These are phyloP conservation scores for Rhododendron ovatum DNA, from an alignment of 148 eudicot species.

Conservation along the genomic window DNA sequence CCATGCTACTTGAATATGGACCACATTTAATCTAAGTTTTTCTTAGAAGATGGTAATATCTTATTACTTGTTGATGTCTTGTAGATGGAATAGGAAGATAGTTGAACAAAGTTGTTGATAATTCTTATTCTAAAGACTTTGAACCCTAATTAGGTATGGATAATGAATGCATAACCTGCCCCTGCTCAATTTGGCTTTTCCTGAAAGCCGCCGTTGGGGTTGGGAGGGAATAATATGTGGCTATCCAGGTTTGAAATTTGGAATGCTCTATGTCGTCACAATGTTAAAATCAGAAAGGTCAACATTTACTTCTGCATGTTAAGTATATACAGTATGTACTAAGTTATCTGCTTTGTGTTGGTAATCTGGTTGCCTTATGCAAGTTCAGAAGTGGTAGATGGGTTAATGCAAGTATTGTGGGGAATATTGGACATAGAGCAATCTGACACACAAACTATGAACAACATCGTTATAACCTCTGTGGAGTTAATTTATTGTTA, in stretches of 20 bases:
- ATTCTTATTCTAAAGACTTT: neutral
- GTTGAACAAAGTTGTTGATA: neutral
- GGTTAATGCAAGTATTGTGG: slow-evolving; percentile 97
- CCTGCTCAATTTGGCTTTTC: neutral
- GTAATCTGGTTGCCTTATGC: slow-evolving; percentile 13
- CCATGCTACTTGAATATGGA: neutral
- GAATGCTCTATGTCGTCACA: neutral
- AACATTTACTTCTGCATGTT: neutral
- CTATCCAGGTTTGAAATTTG: neutral
- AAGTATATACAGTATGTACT: neutral
- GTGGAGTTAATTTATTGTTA: slow-evolving; percentile 96
- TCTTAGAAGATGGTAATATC: neutral
- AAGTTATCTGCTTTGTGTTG: neutral
- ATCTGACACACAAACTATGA: slow-evolving; percentile 94
- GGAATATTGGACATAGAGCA: slow-evolving; percentile 96
- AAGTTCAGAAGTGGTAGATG: slow-evolving; percentile 92
- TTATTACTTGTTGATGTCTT: neutral
- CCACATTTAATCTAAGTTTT: neutral
- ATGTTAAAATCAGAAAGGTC: neutral
- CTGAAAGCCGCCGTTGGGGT: neutral
- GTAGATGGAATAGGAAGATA: neutral
- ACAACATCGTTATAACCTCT: slow-evolving; percentile 81
- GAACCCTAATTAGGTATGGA: neutral
- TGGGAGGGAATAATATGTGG: neutral
- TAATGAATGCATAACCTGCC: neutral